Evolutionary conservation across 202 grass and related monocot species (phyloP), one percentile per base, ranked within the genome.

Genomic region (Zoysia matrella): DNA sequence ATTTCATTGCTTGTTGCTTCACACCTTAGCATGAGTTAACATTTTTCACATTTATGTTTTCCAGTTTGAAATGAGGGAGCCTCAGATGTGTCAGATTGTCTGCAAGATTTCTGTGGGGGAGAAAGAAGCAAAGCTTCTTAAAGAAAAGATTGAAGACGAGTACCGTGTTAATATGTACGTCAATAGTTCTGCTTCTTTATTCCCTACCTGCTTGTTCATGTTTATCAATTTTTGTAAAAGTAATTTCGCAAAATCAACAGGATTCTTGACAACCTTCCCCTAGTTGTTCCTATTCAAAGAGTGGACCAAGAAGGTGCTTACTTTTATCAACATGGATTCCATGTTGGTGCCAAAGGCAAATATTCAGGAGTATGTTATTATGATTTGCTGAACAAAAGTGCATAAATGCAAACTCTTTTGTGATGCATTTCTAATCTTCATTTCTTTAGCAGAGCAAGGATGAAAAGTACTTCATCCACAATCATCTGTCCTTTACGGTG

Each of bases 11-110:
- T 82, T 22, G 30, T 4, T 78, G 50, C 55, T 86, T 69, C 54
- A 41, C 22, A 22, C 22, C 22, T 22, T 22, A 22, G 22, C 22
- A 22, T 47, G 69, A 8, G 56, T 56, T 78, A 47, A 70, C 58
- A 64, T 87, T 12, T 22, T 46, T 46, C 22, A 5, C 45, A 46
- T 3, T 46, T 46, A 3, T 3, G 45, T 5, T 46, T 62, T 84
- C 67, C 80, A 98, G 95, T 98, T 95, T 45, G 88, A 98, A 88
- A 94, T 93, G 95, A 90, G 91, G 86, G 90, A 94, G 85, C 78
- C 90, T 4, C 83, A 76, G 84, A 74, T 93, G 86, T 98, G 92
- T 68, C 88, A 95, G 79, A 95, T 95, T 52, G 84, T 93, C 6
- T 98, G 92, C 92, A 95, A 71, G 74, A 69, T 79, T 51, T 22